These are phyloP conservation scores for Amaranthus hypochondriacus DNA, from an alignment of 148 eudicot genomes.

Conservation along the genomic window DNA sequence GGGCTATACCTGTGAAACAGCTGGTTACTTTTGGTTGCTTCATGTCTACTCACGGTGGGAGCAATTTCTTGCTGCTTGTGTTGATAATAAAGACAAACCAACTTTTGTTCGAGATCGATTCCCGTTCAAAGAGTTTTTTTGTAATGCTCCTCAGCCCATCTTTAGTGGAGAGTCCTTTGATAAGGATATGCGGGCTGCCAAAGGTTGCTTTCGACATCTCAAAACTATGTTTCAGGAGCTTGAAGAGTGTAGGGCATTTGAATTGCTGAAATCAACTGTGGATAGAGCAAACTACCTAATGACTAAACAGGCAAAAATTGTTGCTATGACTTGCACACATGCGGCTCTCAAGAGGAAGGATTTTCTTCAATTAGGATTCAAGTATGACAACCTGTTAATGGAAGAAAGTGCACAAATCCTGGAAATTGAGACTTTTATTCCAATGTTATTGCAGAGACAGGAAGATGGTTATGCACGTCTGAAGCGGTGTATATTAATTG, in stretches of 20 bases:
- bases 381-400: constrained; percentile 94
- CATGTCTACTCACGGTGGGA: constrained; percentile 99
- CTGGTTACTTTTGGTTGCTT: constrained; percentile 96
- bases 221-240: constrained; percentile 92
- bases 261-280: constrained; percentile 87
- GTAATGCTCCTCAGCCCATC: constrained; percentile 74
- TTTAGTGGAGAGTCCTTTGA: constrained; percentile 75
- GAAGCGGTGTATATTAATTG: constrained; percentile 94
- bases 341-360: constrained; percentile 98
- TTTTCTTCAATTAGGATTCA: constrained; percentile 87
- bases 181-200: constrained; percentile 88
- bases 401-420: constrained; percentile 99
- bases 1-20: constrained; percentile 97
- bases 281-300: constrained; percentile 93
- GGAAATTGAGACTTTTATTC: constrained; percentile 97
- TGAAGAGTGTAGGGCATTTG: constrained; percentile 99
- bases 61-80: constrained; percentile 85
- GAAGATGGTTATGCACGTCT: constrained; percentile 98
- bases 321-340: constrained; percentile 99
- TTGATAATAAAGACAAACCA: constrained; percentile 61
- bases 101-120: constrained; percentile 71
- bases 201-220: constrained; percentile 91
- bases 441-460: constrained; percentile 97
- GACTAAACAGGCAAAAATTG: constrained; percentile 98
- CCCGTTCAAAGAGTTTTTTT: constrained; percentile 88